Conservation (phyloP, 345 rosid species). For the Zanthoxylum bungeanum region DNA sequence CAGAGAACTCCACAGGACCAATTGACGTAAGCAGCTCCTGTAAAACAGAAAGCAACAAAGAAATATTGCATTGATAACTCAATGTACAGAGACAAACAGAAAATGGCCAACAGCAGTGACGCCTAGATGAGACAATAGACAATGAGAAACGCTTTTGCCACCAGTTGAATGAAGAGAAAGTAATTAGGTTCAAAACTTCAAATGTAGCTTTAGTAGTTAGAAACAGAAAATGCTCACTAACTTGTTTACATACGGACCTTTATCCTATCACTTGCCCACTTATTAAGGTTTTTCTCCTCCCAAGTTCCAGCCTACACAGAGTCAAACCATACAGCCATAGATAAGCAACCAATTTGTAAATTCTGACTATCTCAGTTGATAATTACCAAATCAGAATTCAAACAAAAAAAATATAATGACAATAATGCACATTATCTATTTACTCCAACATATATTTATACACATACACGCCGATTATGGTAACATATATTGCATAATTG, state of each 20-base stretch:
- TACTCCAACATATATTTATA: too few species aligned
- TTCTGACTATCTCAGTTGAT: not conserved
- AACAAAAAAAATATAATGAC: too few species aligned
- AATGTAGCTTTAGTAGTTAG: not conserved
- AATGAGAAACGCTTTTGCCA: not conserved
- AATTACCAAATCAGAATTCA: not conserved
- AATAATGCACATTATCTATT: too few species aligned
- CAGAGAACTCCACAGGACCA: slow-evolving; percentile 61
- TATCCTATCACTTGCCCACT: slow-evolving; percentile 77
- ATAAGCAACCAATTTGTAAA: not conserved
- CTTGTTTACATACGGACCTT: slow-evolving; percentile 41
- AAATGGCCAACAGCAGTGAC: not conserved
- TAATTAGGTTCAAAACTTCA: not conserved
- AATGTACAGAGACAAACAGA: not conserved
- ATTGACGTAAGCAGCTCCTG: slow-evolving; percentile 79
- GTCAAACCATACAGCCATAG: not conserved
- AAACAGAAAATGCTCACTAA: too few species aligned
- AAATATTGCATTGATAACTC: not conserved
- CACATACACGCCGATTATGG: too few species aligned
- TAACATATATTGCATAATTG: too few species aligned
- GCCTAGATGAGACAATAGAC: not conserved
- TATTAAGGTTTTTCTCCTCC: slow-evolving; percentile 91
- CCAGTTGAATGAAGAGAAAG: not conserved
- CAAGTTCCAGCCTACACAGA: slow-evolving; percentile 82
- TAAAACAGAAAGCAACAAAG: not conserved